Evolutionary conservation across 768 basidiomycete species (phyloP).

Genomic region (Hypsizygus marmoreus): DNA sequence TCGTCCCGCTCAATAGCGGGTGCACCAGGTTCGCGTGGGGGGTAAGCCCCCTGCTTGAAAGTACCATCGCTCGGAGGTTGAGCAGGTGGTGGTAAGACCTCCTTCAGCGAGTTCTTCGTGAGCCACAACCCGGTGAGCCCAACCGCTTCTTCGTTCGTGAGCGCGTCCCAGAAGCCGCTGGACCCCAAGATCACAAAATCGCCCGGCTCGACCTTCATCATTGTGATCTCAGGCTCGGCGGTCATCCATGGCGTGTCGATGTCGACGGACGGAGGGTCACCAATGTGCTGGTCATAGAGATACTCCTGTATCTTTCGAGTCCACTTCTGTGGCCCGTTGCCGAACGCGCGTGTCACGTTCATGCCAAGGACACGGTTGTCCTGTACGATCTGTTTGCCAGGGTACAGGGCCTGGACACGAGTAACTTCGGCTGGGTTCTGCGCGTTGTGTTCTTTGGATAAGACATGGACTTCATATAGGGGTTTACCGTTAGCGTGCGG

Average conservation of each 20-base stretch:
- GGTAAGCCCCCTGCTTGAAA: neutral
- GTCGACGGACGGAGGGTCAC: slow-evolving; percentile 25
- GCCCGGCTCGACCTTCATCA: slow-evolving; percentile 41
- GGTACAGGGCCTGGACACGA: slow-evolving; percentile 38
- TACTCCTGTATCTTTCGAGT: slow-evolving; percentile 34
- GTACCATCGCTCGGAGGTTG: slow-evolving; percentile 12
- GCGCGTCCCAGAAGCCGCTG: slow-evolving; percentile 57
- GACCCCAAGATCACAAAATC: slow-evolving; percentile 59
- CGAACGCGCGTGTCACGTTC: slow-evolving; percentile 46
- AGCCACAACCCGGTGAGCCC: slow-evolving; percentile 36
- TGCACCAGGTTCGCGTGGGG: neutral
- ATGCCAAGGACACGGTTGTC: slow-evolving; percentile 32
- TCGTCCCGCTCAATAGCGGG: slow-evolving; percentile 17
- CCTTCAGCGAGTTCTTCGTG: slow-evolving; percentile 14
- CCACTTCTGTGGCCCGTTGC: slow-evolving; percentile 50
- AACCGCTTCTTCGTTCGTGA: slow-evolving; percentile 57
- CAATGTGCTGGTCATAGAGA: slow-evolving; percentile 34
- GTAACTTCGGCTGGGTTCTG: slow-evolving; percentile 38
- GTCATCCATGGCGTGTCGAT: slow-evolving; percentile 41
- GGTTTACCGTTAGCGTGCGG: slow-evolving; percentile 20
- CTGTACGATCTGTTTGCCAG: slow-evolving; percentile 28
- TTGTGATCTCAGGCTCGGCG: slow-evolving; percentile 54
- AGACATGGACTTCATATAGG: slow-evolving; percentile 39
- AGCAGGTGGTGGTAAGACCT: too few relatives aligned
- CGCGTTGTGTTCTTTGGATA: slow-evolving; percentile 44